Conservation (phyloP, 805 yeast species). For the Kluyveromyces nonfermentans region DNA sequence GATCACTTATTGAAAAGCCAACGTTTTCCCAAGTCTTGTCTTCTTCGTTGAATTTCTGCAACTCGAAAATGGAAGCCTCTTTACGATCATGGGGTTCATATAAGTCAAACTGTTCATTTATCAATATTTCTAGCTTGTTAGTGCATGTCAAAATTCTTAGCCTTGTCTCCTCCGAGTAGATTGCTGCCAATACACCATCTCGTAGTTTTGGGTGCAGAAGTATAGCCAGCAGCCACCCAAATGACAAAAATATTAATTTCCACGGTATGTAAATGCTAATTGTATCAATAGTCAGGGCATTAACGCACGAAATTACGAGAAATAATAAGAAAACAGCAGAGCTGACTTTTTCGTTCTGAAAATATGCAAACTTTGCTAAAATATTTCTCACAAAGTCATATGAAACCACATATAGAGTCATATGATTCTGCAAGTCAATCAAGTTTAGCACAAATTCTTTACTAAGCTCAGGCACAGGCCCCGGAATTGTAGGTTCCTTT, state of each 20-base stretch:
- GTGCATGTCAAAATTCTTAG: slow-evolving; percentile 39
- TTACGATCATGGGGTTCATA: slow-evolving; percentile 36
- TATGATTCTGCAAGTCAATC: slow-evolving; percentile 77
- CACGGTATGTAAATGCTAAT: slow-evolving; percentile 29
- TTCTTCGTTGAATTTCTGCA: slow-evolving; percentile 43
- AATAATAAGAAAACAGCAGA: slow-evolving; percentile 38
- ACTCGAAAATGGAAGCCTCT: slow-evolving; percentile 58
- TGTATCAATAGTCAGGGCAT: slow-evolving; percentile 26
- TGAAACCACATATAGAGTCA: slow-evolving; percentile 50
- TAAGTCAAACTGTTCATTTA: slow-evolving; percentile 32
- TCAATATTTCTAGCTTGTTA: slow-evolving; percentile 38
- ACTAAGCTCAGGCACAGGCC: slow-evolving; percentile 70
- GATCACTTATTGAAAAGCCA: slow-evolving; percentile 49
- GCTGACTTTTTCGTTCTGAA: slow-evolving; percentile 52
- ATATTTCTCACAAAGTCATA: slow-evolving; percentile 49
- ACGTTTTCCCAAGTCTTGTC: slow-evolving; percentile 54
- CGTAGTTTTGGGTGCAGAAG: slow-evolving; percentile 48
- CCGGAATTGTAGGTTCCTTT: slow-evolving; percentile 41
- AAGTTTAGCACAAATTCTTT: slow-evolving; percentile 69
- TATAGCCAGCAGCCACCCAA: slow-evolving; percentile 42
- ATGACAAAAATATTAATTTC: slow-evolving; percentile 28
- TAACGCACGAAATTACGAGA: slow-evolving; percentile 22
- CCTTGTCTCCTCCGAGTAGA: slow-evolving; percentile 60
- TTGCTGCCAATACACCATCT: slow-evolving; percentile 35
- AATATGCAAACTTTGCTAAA: slow-evolving; percentile 50